Conservation (phyloP, 768 basidiomycete genomes). For the Kwoniella sp. region DNA sequence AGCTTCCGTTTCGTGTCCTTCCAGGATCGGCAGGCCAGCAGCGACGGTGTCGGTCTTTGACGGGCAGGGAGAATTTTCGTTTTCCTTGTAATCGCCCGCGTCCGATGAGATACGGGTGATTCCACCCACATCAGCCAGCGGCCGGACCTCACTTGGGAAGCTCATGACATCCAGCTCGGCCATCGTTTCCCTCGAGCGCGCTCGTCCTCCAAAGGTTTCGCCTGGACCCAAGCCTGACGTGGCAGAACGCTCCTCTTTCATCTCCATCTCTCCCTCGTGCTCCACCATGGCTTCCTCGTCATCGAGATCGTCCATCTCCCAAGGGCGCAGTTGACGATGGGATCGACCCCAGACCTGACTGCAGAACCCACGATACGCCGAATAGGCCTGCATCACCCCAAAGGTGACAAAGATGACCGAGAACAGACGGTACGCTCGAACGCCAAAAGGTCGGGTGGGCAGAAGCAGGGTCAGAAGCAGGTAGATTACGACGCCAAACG, state of each 20-base stretch:
- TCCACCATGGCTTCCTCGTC: slow-evolving; percentile 20
- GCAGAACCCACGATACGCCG: slow-evolving; percentile 43
- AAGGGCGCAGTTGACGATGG: slow-evolving; percentile 36
- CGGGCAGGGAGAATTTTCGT: background rate
- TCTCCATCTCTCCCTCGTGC: slow-evolving; percentile 1
- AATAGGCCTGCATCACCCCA: slow-evolving; percentile 38
- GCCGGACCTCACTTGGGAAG: slow-evolving; percentile 18
- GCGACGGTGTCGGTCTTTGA: slow-evolving; percentile 8
- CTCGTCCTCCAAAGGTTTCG: no score
- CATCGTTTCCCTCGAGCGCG: no score
- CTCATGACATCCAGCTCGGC: background rate
- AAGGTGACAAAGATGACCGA: slow-evolving; percentile 36
- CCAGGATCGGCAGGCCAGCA: slow-evolving; percentile 1
- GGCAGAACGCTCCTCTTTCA: background rate
- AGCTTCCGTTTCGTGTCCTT: slow-evolving; percentile 8
- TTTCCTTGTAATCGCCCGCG: slow-evolving; percentile 1
- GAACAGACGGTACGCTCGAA: slow-evolving; percentile 32
- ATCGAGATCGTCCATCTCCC: slow-evolving; percentile 40
- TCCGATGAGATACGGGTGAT: slow-evolving; percentile 6
- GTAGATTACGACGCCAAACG: slow-evolving; percentile 27
- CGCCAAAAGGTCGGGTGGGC: slow-evolving; percentile 18
- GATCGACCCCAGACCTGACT: slow-evolving; percentile 37
- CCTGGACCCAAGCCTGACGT: background rate
- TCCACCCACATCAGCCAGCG: slow-evolving; percentile 22
- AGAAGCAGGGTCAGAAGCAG: slow-evolving; percentile 33